Evolutionary conservation across 2,329 filamentous ascomycete species (phyloP).

Genomic region (Ascosphaera pollenicola): DNA sequence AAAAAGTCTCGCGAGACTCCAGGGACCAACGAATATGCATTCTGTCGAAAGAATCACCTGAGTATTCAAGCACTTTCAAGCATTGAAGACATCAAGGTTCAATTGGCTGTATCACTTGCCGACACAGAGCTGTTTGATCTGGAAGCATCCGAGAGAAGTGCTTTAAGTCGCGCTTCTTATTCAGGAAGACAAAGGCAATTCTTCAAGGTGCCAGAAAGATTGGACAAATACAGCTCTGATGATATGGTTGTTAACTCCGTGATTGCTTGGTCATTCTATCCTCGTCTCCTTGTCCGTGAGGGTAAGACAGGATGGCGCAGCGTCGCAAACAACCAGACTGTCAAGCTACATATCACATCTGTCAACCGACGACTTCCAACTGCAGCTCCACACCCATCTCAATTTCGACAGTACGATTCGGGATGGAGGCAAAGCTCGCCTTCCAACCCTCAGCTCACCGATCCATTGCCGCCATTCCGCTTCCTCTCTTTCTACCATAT

Average conservation of each 20-base stretch:
- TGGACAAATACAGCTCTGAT: slow-evolving; percentile 56
- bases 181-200: slow-evolving; percentile 48
- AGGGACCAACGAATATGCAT: slow-evolving; percentile 57
- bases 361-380: slow-evolving; percentile 39
- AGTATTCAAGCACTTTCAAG: slow-evolving; percentile 71
- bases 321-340: slow-evolving; percentile 75
- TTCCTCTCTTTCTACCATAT: slow-evolving; percentile 95
- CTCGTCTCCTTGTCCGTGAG: slow-evolving; percentile 69
- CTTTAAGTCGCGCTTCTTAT: slow-evolving; percentile 38
- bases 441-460: slow-evolving; percentile 1
- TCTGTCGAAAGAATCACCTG: slow-evolving; percentile 87
- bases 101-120: slow-evolving; percentile 62
- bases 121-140: slow-evolving; percentile 68
- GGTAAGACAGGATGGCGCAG: slow-evolving; percentile 65
- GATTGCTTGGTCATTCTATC: slow-evolving; percentile 88
- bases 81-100: slow-evolving; percentile 89
- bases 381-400: neutral
- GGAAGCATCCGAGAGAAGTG: slow-evolving; percentile 46
- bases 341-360: slow-evolving; percentile 68
- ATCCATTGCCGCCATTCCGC: slow-evolving; percentile 24
- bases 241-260: slow-evolving; percentile 61
- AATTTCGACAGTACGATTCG: neutral
- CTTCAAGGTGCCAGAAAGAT: slow-evolving; percentile 56
- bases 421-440: slow-evolving; percentile 1
- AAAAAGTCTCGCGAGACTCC: slow-evolving; percentile 55